These are phyloP conservation scores for Verbena officinalis DNA, from an alignment of 257 asterid species.

Conservation along the genomic window DNA sequence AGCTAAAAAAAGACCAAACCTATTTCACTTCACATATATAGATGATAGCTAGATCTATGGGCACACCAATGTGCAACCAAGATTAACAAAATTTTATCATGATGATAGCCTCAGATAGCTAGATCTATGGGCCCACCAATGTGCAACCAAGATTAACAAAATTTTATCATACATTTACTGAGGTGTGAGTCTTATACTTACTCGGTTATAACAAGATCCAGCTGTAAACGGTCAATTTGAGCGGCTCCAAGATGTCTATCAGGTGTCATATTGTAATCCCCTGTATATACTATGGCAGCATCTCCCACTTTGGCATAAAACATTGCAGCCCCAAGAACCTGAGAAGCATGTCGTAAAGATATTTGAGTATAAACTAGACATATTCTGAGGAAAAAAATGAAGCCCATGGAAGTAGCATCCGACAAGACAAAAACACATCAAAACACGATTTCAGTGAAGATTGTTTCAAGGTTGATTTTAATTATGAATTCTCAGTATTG, in stretches of 20 bases:
- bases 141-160: background rate
- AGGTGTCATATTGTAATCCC: slow-evolving; percentile 93
- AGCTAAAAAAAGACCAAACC: slow-evolving; percentile 25
- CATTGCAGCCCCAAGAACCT: slow-evolving; percentile 99
- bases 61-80: background rate
- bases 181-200: slow-evolving; percentile 32
- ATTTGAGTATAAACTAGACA: background rate
- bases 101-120: slow-evolving; percentile 13
- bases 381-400: background rate
- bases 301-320: slow-evolving; percentile 95
- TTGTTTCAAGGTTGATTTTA: slow-evolving; percentile 4
- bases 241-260: slow-evolving; percentile 99
- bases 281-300: slow-evolving; percentile 84
- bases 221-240: slow-evolving; percentile 76
- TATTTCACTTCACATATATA: background rate
- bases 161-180: background rate
- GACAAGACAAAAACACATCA: slow-evolving; percentile 5
- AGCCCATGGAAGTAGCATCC: slow-evolving; percentile 14
- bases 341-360: slow-evolving; percentile 23
- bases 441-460: background rate
- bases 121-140: background rate
- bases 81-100: slow-evolving; percentile 1
- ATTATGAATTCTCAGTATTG: too few relatives aligned
- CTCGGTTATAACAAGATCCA: slow-evolving; percentile 96
- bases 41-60: background rate